Evolutionary conservation across 441 rosid species (phyloP), one percentile per base, ranked within the genome.

Genomic region (Raphanus hybrid): DNA sequence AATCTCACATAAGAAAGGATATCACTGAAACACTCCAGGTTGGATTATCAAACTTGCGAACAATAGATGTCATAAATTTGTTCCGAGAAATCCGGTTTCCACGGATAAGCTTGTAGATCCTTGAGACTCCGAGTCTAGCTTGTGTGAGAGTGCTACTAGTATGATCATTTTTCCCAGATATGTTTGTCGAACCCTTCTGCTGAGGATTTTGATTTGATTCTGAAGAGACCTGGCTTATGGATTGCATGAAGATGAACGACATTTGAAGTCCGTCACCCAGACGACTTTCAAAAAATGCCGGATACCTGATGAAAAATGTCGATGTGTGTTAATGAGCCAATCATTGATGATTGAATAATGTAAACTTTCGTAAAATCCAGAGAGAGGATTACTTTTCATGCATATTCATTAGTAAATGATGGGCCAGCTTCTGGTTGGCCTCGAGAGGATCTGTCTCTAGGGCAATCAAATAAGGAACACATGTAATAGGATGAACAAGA

Each of bases 401-500:
- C 99, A 94, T 94, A 81, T 97, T 97, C 97, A 91, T 91, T 82
- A 94, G 91, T 83, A 97, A 84, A 84, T 91, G 97, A 88, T 97
- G 99, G 39, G 98, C 97, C 89, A 92, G 85, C 85, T 97, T 97
- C 45, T 96, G 92, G 85, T 97, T 97, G 68, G 80, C 84, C 78
- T 97, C 99, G 76, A 81, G 89, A 68, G 97, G 98, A 89, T 97
- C 99, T 57, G 98, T 88, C 89, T 97, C 99, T 48, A 97, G 96
- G 69, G 99, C 99, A 83, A 97, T 94, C 81, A 97, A 90, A 84
- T 92, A 87, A 16, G 99, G 99, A 80, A 97, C 99, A 82, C 97
- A 97, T 54, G 99, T 97, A 71, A 97, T 97, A 79, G 99, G 99
- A 87, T 97, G 99, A 75, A 94, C 99, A 76, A 97, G 98, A 81